Conservation (phyloP, 352 stramenopile species). For the Phytophthora pluvialis region DNA sequence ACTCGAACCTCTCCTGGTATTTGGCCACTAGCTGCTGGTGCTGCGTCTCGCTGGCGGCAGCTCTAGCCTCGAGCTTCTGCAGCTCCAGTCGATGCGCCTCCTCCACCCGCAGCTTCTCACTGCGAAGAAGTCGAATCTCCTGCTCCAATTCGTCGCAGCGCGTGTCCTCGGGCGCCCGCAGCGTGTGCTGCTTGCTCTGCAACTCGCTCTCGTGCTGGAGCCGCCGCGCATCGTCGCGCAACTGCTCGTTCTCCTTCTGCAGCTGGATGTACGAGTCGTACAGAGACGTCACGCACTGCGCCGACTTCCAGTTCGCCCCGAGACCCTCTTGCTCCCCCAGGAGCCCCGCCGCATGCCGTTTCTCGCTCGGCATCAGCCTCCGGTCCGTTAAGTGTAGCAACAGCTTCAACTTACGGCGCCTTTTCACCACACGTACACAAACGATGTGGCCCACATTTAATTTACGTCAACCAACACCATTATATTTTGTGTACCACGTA, state of each 20-base stretch:
- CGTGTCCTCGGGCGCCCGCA: slow-evolving; percentile 25
- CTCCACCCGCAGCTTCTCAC: slow-evolving; percentile 54
- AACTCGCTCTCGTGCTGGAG: slow-evolving; percentile 24
- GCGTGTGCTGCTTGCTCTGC: slow-evolving; percentile 13
- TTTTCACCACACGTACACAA: neutral
- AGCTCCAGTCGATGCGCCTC: slow-evolving; percentile 42
- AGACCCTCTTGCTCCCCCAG: slow-evolving; percentile 32
- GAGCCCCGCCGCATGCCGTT: slow-evolving; percentile 17
- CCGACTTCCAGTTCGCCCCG: slow-evolving; percentile 69
- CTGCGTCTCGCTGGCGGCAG: slow-evolving; percentile 36
- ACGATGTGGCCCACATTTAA: neutral
- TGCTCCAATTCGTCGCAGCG: slow-evolving; percentile 34
- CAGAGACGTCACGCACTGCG: slow-evolving; percentile 75
- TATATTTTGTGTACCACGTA: too few relatives aligned
- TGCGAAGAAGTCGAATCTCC: slow-evolving; percentile 58
- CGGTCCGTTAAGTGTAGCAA: slow-evolving; percentile 18
- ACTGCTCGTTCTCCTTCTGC: slow-evolving; percentile 52
- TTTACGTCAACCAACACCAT: too few relatives aligned
- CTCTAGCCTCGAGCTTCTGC: slow-evolving; percentile 42
- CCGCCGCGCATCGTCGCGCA: slow-evolving; percentile 26
- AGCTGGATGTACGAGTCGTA: slow-evolving; percentile 77
- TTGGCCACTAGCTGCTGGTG: slow-evolving; percentile 53
- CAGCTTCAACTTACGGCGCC: slow-evolving; percentile 18
- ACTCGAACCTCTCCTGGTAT: slow-evolving; percentile 55
- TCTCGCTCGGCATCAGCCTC: slow-evolving; percentile 20